phyloP scores from a whole-genome alignment of 2,329 filamentous ascomycete genomes.

The Fusarium piperis region DNA sequence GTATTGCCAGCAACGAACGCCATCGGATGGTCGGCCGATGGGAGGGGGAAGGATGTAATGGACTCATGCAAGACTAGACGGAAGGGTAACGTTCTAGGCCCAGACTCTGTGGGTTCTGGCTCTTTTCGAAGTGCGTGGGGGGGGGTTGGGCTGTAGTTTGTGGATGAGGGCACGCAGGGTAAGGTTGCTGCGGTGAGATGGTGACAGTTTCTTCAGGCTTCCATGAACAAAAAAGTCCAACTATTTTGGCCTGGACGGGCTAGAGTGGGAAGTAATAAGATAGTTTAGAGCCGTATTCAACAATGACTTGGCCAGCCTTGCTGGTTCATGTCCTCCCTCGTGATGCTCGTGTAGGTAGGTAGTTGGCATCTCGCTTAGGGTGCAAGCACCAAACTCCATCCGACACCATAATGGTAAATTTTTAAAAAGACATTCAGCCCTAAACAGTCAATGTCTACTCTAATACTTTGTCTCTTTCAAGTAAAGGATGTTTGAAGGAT shows the following conservation, averaged over 20 bases:
- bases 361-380: neutral
- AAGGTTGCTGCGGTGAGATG: neutral
- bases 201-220: neutral
- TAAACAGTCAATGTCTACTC: neutral
- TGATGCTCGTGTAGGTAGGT: neutral
- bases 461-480: neutral
- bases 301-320: neutral
- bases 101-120: neutral
- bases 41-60: neutral
- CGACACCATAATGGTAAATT: neutral
- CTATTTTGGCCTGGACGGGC: neutral
- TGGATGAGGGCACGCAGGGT: neutral
- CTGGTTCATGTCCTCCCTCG: neutral
- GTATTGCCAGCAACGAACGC: neutral
- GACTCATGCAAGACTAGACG: neutral
- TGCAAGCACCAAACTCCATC: neutral
- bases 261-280: neutral
- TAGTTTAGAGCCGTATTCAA: neutral
- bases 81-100: neutral
- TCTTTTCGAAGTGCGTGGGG: neutral
- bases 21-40: neutral
- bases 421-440: neutral
- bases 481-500: neutral
- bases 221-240: neutral
- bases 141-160: too few relatives aligned